Evolutionary conservation across 2,329 filamentous ascomycete genomes (phyloP).

Genomic region (Lachnellula cervina): DNA sequence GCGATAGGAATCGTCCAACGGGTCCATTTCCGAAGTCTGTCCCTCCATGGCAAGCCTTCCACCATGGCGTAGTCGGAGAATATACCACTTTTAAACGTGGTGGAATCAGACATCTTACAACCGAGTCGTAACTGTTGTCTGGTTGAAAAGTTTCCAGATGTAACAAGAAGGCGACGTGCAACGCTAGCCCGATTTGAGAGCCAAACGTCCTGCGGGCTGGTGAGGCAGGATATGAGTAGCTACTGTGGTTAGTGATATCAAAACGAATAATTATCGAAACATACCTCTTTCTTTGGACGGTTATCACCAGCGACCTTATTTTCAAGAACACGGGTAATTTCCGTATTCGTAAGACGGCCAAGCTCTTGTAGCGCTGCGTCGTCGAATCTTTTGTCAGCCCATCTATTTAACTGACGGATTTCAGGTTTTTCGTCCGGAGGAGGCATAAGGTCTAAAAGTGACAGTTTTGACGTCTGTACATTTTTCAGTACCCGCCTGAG

Average conservation of each 20-base stretch:
- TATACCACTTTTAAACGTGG: conserved; percentile 1
- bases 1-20: conserved; percentile 26
- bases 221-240: conserved; percentile 10
- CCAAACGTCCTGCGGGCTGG: not conserved
- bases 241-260: conserved; percentile 3
- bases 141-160: conserved; percentile 12
- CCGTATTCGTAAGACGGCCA: conserved; percentile 24
- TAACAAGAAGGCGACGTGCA: conserved; percentile 24
- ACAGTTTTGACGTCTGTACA: conserved; percentile 16
- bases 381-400: conserved; percentile 6
- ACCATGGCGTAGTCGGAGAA: conserved; percentile 18
- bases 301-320: not conserved
- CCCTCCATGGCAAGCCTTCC: conserved; percentile 26
- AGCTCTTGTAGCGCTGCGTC: conserved; percentile 18
- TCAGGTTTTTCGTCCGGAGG: not conserved
- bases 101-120: conserved; percentile 3
- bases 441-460: conserved; percentile 16
- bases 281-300: conserved; percentile 1
- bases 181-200: conserved; percentile 17
- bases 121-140: conserved; percentile 15
- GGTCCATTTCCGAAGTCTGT: conserved; percentile 26
- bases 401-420: conserved; percentile 1
- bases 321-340: conserved; percentile 10
- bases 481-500: conserved; percentile 19
- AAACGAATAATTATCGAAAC: not conserved